Base-by-base conservation (phyloP, 768 basidiomycete species). In the Lentinula edodes region DNA sequence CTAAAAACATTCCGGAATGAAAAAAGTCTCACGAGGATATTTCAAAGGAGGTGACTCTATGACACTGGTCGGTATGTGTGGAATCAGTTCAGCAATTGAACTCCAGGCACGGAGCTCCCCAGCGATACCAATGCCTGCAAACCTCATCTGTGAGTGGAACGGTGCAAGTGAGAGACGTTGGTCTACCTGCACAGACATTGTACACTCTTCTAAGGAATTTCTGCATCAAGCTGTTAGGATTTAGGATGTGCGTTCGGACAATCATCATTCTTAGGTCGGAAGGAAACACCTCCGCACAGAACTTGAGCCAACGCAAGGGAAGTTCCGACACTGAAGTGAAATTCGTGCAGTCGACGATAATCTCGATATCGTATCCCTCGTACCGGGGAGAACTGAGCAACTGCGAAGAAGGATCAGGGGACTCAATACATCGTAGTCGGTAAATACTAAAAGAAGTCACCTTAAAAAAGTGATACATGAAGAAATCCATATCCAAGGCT, bases 271-370 rank as follows among this genome's bases (percentile, higher is more conserved):
- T 81, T 59, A 92, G 81, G 62, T 93, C 90, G 28, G 72, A 70
- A 6, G 93, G 91, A 58, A 90, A 83, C 18, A 91, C 75, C 69
- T 93, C 90, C 12, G 86, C 81, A 62, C 89, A 87, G 58, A 85
- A 88, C 71, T 89, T 91, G 51, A 93, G 69, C 89, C 89, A 92
- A 63, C 90, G 88, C 8, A 90, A 75, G 0, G 93, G 93, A 7
- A 93, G 76, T 72, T 93, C 90, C 0, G 91, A 90, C 9, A 81
- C 80, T 2, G 87, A 78, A 3, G 85, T 80, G 70, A 94, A 93
- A 8, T 81, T 82, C 39, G 92, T 93, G 73, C 88, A 93, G 66
- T 95, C 93, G 36, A 94, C 69, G 64, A 95, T 82, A 52, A 95
- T 75, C 52, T 93, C 89, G 68, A 88, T 91, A 3, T 69, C 62